Evolutionary conservation across 805 yeast species (phyloP), one percentile per base, ranked within the genome.

Genomic region (Teunomyces cretensis): DNA sequence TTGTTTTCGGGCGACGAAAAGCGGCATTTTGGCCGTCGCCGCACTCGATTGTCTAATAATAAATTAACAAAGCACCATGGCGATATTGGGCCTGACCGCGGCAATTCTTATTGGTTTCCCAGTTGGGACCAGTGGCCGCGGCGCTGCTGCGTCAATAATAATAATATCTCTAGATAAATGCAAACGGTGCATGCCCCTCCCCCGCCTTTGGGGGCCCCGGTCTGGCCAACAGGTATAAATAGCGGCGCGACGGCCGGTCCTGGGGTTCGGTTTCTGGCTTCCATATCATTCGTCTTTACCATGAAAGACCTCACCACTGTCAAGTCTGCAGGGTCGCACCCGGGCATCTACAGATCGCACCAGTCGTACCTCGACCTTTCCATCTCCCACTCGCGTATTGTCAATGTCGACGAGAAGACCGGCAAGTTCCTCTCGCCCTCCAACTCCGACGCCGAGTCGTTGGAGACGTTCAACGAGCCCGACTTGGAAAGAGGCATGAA

Each of bases 281-380:
- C n/a, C n/a, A n/a, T n/a, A n/a, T n/a, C n/a, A n/a, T n/a, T n/a
- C n/a, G n/a, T n/a, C n/a, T n/a, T n/a, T n/a, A n/a, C 4, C 6
- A 38, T 38, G 32, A 38, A 38, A 11, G 41, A 38, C 14, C 11
- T 26, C 9, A 26, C 41, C 11, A 38, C 24, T 2, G 41, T 56
- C 30, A 54, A 56, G 37, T 55, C 62, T 4, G 32, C 45, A 12
- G 44, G 41, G 38, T 52, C 62, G n/a, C 49, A 54, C 17, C 61
- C 62, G 9, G 43, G 52, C 27, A 62, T 64, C n/a, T 53, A 55
- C 43, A 55, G 69, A 39, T 45, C 59, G 17, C 55, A 58, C 33
- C 45, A 61, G 7, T 48, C 62, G 12, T 61, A 56, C 41, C 50
- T 62, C 14, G 60, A 60, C 33, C 48, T 64, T 31, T 50, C 65